Base-by-base conservation (phyloP, 768 basidiomycete species). In the Rhodotorula taiwanensis region DNA sequence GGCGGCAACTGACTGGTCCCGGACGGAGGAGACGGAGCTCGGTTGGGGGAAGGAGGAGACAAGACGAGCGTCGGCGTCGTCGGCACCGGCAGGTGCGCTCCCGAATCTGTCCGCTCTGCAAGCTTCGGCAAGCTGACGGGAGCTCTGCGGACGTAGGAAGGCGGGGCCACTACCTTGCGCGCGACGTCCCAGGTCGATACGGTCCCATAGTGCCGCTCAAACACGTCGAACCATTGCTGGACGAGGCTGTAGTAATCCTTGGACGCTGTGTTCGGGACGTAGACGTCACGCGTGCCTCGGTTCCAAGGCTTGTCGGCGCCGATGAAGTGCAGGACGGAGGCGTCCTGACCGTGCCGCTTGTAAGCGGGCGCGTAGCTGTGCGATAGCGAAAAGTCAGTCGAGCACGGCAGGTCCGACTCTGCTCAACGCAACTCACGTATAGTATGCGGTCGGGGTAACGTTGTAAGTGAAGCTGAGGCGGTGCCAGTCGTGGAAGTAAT, bases 391-490 rank as follows among this genome's bases (percentile, higher is more conserved):
- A 33, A 33, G 28, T 72, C 18, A 43, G 53, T 20, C 5, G 8
- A 23, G 1, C 11, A 10, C 3, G 13, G 20, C n/a, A 28, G 18
- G 43, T 10, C 8, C 8, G 27, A 10, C 10, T 14, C 28, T 30
- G 30, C 30, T 50, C 25, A 20, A 28, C 39, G 34, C 25, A 39
- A 83, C 88, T 80, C 73, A 93, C 87, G 89, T 92, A 79, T 98
- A 98, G 57, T 86, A 90, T 62, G 94, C 91, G 20, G 91, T 91
- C 23, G 95, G 95, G 5, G 95, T 98, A 21, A 93, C 95, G 76
- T 99, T 99, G 79, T 95, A 99, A 45, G 86, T 89, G 77, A 98
- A 99, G 75, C 91, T 91, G 70, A 99, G 84, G 71, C 91, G 82
- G 72, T 95, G 83, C 95, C 95, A 99, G 73, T 75, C 73, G 1